Evolutionary conservation across 805 yeast species (phyloP), one percentile per base, ranked within the genome.

Genomic region (Candida coleopterorum): DNA sequence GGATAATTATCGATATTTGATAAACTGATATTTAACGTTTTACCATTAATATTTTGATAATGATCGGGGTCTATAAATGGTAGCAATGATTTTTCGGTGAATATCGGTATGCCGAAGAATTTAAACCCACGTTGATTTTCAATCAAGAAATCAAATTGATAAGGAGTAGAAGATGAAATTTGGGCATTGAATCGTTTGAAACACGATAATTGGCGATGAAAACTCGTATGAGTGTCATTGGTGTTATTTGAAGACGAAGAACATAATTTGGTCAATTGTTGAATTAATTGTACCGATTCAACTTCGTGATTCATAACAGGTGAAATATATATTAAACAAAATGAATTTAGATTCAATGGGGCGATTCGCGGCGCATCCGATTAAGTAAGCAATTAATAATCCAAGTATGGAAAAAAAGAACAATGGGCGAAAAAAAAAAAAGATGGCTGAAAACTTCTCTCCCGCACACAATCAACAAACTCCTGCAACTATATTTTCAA

Each of bases 101-200:
- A 75, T 31, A 73, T 40, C 2, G 78, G 77, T 3, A 71, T 69
- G 2, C 80, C 81, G 50, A 74, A 70, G 10, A 73, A 25, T 32
- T 69, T 71, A 34, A 70, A 49, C 0, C 81, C 81, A 16, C 81
- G 56, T 49, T 75, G 79, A 45, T 75, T 75, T 44, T 75, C 81
- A 6, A 74, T 52, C 1, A 75, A 49, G 27, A 73, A 55, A 26
- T 74, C 80, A 34, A 62, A 43, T 31, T 43, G 46, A 34, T 34
- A 37, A 6, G 26, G 24, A 7, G 38, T 32, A 14, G 29, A 9
- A 14, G 29, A 9, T 15, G 16, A 6, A 3, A 38, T 32, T 4
- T 24, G 4, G 14, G 15, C 11, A 23, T 43, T 43, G 25, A 40
- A 43, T 11, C 28, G 23, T 10, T 16, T 18, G 15, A 43, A 32